Percentiles rank a stretch among this genome's conserved stretches.
Conservation (phyloP, 768 basidiomycete genomes). For the Dendrothele bispora region DNA sequence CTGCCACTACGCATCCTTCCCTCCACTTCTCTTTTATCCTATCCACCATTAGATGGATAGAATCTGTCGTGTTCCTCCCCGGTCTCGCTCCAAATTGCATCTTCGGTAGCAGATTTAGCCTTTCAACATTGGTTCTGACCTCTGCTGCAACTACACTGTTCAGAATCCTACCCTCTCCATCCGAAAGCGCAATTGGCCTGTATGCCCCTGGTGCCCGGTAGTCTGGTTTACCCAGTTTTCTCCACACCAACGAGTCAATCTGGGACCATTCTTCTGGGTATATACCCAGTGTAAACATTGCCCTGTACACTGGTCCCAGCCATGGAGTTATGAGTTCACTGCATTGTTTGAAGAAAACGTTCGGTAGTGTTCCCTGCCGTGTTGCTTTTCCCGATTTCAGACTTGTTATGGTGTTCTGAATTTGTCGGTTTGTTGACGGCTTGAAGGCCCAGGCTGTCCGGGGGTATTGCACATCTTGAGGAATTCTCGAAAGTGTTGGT, state of each 20-base stretch:
- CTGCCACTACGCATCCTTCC: constrained; percentile 18
- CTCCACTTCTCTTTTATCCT: constrained; percentile 22
- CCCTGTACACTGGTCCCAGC: constrained; percentile 28
- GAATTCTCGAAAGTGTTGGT: too few species aligned
- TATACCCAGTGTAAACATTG: constrained; percentile 20
- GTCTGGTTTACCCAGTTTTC: constrained; percentile 32
- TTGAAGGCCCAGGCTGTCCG: background rate
- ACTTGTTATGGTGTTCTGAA: constrained; percentile 8
- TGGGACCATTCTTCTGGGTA: constrained; percentile 29
- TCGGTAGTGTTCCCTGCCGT: constrained; percentile 21
- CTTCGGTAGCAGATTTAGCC: constrained; percentile 16
- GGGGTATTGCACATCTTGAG: constrained; percentile 9
- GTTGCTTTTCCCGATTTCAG: constrained; percentile 21
- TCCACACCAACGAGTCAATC: constrained; percentile 26
- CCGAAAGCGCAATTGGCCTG: constrained; percentile 31
- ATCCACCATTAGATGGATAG: constrained; percentile 22
- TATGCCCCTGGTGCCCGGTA: constrained; percentile 31
- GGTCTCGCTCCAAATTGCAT: constrained; percentile 31
- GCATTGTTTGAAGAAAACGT: constrained; percentile 25
- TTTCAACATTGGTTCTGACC: constrained; percentile 13
- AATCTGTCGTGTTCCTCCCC: constrained; percentile 27
- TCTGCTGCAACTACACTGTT: background rate
- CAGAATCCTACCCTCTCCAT: background rate
- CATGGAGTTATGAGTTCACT: constrained; percentile 21
- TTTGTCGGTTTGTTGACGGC: constrained; percentile 13